Base-by-base conservation (phyloP, 1,284 basidiomycete species). In the Apiotrichum veenhuisii region DNA sequence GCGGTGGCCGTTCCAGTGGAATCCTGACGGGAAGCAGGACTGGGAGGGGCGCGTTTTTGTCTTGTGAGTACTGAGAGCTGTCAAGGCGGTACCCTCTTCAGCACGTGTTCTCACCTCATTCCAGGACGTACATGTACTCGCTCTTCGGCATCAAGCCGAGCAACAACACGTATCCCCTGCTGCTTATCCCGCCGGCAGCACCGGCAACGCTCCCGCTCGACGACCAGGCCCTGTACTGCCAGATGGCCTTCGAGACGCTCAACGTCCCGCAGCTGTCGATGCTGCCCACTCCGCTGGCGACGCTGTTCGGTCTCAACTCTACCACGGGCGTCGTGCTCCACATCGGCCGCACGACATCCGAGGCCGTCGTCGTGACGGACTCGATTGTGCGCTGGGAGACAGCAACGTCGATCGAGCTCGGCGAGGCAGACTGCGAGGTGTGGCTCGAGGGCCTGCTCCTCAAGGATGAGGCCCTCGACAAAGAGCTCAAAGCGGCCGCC, bases 191-290 rank as follows among this genome's bases (percentile, higher is more conserved):
- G 3, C 85, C 87, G 22, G 82, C 92, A 22, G 82, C 89, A 18
- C 83, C 68, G 5, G 59, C 70, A 4, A 59, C 65, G 1, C 58
- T 76, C 5, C 67, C 75, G 0, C 65, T 76, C 9, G 82, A 89
- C n/a, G 83, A 88, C 52, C 80, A 83, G 52, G 82, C 84, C 7
- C 83, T 87, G 70, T 90, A 95, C 69, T 88, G 87, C 63, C 91
- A 90, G 70, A 82, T 93, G 55, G 92, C 96, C 73, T 98, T 98
- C 70, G 94, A 98, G 73, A 84, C 87, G n/a, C 90, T 97, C 82
- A 96, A 97, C 72, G 86, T 88, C 43, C 89, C 95, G 5, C 88
- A 86, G 27, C 85, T 97, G 63, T 84, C 85, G 43, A 81, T 96
- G 63, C 81, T 95, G 42, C 89, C 95, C 61, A 85, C 90, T 2